Percentiles rank a stretch among this genome's conserved stretches.
These are phyloP conservation scores for Penicillium verrucosum DNA, from an alignment of 2,329 filamentous ascomycete genomes.

Conservation along the genomic window DNA sequence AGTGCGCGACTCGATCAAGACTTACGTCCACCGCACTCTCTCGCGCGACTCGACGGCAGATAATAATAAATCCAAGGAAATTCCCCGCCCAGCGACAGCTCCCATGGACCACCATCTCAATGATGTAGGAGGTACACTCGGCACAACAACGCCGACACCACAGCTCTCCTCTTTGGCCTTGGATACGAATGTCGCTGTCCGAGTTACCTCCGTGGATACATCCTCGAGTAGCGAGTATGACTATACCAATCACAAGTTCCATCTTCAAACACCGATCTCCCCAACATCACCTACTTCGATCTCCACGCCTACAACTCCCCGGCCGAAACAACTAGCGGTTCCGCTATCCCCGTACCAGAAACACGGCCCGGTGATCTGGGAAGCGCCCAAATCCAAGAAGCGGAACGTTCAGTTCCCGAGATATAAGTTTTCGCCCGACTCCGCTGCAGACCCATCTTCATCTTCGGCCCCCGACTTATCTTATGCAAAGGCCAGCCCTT, in stretches of 20 bases:
- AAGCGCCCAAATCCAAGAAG: constrained; percentile 27
- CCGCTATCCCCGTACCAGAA: constrained; percentile 39
- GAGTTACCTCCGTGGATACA: background rate
- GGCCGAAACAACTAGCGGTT: constrained; percentile 31
- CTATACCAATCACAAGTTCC: constrained; percentile 2
- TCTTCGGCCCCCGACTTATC: constrained; percentile 7
- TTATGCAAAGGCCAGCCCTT: constrained; percentile 10
- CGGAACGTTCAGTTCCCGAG: constrained; percentile 23
- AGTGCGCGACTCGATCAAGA: constrained; percentile 36
- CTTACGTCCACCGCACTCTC: constrained; percentile 33
- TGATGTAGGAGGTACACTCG: background rate
- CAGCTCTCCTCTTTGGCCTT: background rate
- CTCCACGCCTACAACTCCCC: constrained; percentile 9
- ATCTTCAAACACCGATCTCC: constrained; percentile 3
- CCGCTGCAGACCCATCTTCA: background rate
- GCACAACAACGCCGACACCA: background rate
- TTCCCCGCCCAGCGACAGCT: constrained; percentile 15
- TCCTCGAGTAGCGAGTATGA: constrained; percentile 1
- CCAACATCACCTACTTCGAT: constrained; percentile 5
- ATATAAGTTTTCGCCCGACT: background rate
- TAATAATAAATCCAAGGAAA: constrained; percentile 13
- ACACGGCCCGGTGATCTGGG: constrained; percentile 36
- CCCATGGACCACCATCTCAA: constrained; percentile 1
- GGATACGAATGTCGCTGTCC: background rate
- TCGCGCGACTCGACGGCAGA: constrained; percentile 25